phyloP scores from a whole-genome alignment of 108 stramenopile species.

The Nannochloropsis salina region DNA sequence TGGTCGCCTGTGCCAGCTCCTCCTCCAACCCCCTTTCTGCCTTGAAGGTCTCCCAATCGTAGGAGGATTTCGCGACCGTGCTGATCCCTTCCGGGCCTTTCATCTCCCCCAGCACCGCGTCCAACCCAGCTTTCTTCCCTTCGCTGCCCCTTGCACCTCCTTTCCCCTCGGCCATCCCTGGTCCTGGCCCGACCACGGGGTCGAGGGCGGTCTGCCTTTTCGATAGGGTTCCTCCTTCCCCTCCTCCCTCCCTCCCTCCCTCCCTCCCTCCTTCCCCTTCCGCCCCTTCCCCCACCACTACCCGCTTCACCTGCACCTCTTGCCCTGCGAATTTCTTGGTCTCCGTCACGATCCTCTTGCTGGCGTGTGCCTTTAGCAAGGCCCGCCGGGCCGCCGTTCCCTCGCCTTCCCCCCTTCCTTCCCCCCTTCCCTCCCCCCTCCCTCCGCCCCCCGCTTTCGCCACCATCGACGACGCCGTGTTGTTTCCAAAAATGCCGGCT shows the following conservation, averaged over 20 bases:
- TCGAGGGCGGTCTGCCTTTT: no score
- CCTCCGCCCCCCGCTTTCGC: background rate
- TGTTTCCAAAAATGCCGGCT: background rate
- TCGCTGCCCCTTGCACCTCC: background rate
- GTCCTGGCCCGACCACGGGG: no score
- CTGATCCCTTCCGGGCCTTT: conserved; percentile 32
- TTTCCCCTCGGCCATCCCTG: no score
- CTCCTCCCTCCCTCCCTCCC: background rate
- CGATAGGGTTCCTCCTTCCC: background rate
- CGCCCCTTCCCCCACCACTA: background rate
- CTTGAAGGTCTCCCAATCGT: conserved; percentile 41
- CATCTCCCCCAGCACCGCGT: conserved; percentile 16
- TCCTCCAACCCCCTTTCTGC: conserved; percentile 29
- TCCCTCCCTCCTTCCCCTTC: background rate
- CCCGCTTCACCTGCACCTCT: background rate
- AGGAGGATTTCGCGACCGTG: conserved; percentile 27
- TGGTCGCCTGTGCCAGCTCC: conserved; percentile 22
- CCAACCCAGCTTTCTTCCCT: background rate
- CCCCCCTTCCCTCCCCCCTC: background rate
- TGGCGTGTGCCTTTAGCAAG: background rate
- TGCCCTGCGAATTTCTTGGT: background rate
- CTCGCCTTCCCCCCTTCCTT: background rate
- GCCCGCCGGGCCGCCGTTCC: background rate
- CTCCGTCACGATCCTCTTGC: background rate
- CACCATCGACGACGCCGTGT: conserved; percentile 11